A percentile compares a stretch with the other conserved stretches of the same genome.
Conservation (phyloP, 2,329 filamentous ascomycete genomes). For the Lecanicillium sp. region DNA sequence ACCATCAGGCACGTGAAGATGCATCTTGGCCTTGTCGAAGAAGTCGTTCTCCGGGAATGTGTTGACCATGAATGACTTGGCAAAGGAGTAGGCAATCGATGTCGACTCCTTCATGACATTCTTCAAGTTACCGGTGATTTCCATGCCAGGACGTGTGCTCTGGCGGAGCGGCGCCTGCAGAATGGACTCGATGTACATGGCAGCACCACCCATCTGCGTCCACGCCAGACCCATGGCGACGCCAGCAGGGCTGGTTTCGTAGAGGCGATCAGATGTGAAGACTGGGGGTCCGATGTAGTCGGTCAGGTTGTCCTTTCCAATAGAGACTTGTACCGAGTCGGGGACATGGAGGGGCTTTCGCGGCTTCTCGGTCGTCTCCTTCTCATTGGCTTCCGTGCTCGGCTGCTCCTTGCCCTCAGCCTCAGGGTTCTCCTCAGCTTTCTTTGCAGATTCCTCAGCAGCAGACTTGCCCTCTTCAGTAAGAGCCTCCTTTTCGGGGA, state of each 20-base stretch:
- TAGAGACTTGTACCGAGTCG: constrained; percentile 77
- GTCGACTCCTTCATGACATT: constrained; percentile 98
- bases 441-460: constrained; percentile 63
- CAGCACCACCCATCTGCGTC: constrained; percentile 95
- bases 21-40: constrained; percentile 91
- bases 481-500: constrained; percentile 74
- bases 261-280: constrained; percentile 91
- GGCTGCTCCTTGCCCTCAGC: constrained; percentile 24
- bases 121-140: constrained; percentile 92
- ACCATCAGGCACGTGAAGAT: constrained; percentile 93
- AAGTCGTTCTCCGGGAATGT: constrained; percentile 87
- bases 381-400: constrained; percentile 29
- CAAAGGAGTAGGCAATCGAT: constrained; percentile 89
- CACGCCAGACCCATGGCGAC: constrained; percentile 97
- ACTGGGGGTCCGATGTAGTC: constrained; percentile 95
- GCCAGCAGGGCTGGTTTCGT: constrained; percentile 87
- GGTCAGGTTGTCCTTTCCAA: constrained; percentile 83
- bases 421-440: constrained; percentile 54
- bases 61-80: constrained; percentile 80
- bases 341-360: constrained; percentile 77
- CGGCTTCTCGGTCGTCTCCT: constrained; percentile 55
- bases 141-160: constrained; percentile 69
- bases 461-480: constrained; percentile 82
- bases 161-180: constrained; percentile 74
- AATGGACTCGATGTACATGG: constrained; percentile 95